A percentile compares a stretch with the other conserved stretches of the same genome.
Conservation (phyloP, 108 stramenopile species). For the Skeletonema grethae region DNA sequence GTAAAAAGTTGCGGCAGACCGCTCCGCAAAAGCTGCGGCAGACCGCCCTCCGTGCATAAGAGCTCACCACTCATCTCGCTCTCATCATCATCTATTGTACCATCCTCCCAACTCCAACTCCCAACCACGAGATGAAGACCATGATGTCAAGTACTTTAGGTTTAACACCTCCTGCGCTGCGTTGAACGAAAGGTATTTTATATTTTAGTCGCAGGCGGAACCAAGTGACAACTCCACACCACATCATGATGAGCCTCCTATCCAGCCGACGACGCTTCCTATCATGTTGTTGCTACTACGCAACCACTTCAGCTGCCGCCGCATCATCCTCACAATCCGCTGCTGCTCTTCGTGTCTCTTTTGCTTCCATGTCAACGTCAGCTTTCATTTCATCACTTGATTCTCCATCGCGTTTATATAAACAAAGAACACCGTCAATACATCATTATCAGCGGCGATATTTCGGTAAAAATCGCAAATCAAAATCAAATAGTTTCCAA, state of each 20-base stretch:
- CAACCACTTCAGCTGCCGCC: not conserved
- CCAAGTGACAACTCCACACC: too few relatives aligned
- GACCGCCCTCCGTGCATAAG: too few relatives aligned
- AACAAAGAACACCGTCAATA: not conserved
- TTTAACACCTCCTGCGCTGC: too few relatives aligned
- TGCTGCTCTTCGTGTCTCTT: not conserved
- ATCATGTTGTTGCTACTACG: slow-evolving; percentile 5
- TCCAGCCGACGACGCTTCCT: not conserved
- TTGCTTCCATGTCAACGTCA: not conserved
- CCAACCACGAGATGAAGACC: too few relatives aligned
- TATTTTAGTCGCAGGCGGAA: too few relatives aligned
- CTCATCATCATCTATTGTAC: too few relatives aligned
- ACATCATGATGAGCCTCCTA: not conserved
- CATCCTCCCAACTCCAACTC: too few relatives aligned
- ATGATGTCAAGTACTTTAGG: too few relatives aligned
- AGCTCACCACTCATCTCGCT: too few relatives aligned
- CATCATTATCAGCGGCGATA: not conserved
- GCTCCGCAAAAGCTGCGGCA: too few relatives aligned
- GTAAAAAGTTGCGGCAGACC: too few relatives aligned
- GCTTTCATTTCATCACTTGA: not conserved
- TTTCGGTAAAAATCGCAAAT: not conserved
- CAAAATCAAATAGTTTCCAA: not conserved
- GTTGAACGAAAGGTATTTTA: too few relatives aligned
- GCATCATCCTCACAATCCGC: not conserved
- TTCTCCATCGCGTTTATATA: not conserved